Percentiles rank a stretch among this genome's conserved stretches.
Evolutionary conservation across 1,284 basidiomycete species (phyloP).

Genomic region (Phylloporus gajari): DNA sequence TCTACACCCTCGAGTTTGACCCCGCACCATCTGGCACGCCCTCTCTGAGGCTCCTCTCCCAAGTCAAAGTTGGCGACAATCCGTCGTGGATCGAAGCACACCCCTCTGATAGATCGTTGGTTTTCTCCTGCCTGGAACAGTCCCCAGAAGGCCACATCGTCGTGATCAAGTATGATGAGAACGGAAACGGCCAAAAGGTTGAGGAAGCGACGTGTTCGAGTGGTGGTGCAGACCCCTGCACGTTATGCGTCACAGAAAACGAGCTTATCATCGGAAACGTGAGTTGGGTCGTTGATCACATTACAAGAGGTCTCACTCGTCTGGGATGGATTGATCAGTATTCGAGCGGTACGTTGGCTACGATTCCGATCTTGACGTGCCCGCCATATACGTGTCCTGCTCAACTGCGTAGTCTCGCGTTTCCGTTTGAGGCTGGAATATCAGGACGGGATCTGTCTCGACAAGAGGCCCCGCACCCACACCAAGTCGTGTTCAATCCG

Average conservation of each 20-base stretch:
- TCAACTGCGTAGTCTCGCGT: conserved; percentile 39
- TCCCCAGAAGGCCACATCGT: conserved; percentile 63
- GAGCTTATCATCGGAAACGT: conserved; percentile 76
- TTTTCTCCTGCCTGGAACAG: not conserved
- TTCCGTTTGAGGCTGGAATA: conserved; percentile 55
- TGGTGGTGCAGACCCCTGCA: conserved; percentile 71
- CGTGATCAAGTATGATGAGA: conserved; percentile 60
- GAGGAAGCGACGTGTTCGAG: conserved; percentile 47
- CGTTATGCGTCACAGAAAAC: conserved; percentile 58
- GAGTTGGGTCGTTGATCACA: conserved; percentile 39
- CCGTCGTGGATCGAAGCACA: conserved; percentile 77
- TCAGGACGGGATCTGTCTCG: conserved; percentile 69
- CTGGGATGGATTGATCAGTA: conserved; percentile 57
- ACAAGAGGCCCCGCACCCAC: conserved; percentile 74
- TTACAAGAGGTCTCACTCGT: not conserved
- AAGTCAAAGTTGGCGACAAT: conserved; percentile 64
- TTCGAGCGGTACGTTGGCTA: conserved; percentile 62
- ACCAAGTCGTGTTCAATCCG: conserved; percentile 64
- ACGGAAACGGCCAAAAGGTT: conserved; percentile 31
- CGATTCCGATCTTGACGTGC: conserved; percentile 59
- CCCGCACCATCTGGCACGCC: conserved; percentile 38
- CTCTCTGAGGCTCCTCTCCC: conserved; percentile 56
- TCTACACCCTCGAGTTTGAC: conserved; percentile 64
- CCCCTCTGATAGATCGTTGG: conserved; percentile 53
- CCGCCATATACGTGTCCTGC: conserved; percentile 55